These are phyloP conservation scores for Penicillium palitans DNA, from an alignment of 2,329 filamentous ascomycete genomes.

Conservation along the genomic window DNA sequence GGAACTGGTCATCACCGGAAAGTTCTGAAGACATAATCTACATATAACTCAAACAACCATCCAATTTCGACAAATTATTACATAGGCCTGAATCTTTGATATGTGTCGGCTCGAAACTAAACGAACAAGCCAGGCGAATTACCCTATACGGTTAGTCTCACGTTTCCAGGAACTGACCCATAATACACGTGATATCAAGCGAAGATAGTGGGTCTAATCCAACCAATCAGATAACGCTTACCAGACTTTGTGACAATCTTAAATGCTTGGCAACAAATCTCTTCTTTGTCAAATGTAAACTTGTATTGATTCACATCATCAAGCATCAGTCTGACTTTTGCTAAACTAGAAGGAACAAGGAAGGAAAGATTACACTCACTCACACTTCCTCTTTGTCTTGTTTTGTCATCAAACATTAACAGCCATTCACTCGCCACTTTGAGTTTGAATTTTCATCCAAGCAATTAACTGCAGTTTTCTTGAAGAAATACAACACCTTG, in stretches of 20 bases:
- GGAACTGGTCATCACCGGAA: not conserved
- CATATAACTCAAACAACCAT: not conserved
- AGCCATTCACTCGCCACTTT: not conserved
- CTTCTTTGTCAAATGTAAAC: constrained; percentile 9
- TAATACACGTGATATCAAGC: constrained; percentile 5
- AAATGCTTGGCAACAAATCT: constrained; percentile 17
- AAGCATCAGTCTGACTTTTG: constrained; percentile 5
- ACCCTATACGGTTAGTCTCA: not conserved
- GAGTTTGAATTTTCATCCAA: constrained; percentile 6
- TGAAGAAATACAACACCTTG: constrained; percentile 1
- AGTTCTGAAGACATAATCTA: too few species aligned
- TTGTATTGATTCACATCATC: constrained; percentile 1
- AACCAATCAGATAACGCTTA: not conserved
- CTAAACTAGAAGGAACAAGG: not conserved
- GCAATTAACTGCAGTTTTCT: constrained; percentile 4
- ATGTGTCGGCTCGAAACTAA: not conserved
- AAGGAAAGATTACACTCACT: not conserved
- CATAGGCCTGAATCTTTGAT: not conserved
- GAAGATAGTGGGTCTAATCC: not conserved
- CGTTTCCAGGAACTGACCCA: not conserved
- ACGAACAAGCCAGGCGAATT: not conserved
- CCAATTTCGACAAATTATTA: not conserved
- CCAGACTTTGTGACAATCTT: not conserved
- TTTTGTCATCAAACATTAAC: constrained; percentile 50
- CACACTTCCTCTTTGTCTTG: not conserved